Evolutionary conservation across 2,329 filamentous ascomycete genomes (phyloP), one percentile per base, ranked within the genome.

Genomic region (Colletotrichum sp.): DNA sequence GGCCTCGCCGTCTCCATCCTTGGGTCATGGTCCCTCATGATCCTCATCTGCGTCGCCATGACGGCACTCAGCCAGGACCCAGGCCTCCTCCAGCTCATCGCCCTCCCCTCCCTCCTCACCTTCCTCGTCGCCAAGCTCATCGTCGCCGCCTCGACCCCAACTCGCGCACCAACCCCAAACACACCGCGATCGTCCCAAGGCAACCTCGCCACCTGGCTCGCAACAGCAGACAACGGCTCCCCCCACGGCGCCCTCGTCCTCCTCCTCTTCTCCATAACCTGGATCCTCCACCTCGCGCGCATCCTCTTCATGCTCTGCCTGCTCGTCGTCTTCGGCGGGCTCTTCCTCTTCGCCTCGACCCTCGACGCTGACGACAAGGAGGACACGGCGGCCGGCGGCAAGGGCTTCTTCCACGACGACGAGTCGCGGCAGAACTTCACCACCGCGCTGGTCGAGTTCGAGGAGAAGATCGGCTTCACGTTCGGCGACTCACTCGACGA

Each of bases 161-260:
- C 59, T 18, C 15, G 26, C 7, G 2, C 30, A 13, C n/a, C 48
- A 63, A 57, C 64, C 8, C 60, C 64, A 12, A 16, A 30, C 24
- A 26, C 69, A 4, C 18, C 34, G 8, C 15, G n/a, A 10, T 6
- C 39, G 4, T 18, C 59, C 5, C 24, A 60, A 59, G 52, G 26
- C 18, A 70, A 74, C 59, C 70, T 76, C 9, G 74, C 74, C 18
- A 68, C 43, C 13, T 76, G 74, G 74, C 26, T 76, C 43, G 74
- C 74, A 15, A 74, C 70, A 30, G 74, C 65, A 15, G 74, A 70
- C 59, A 32, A 74, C 66, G 74, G 74, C 64, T 76, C 74, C 30
- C 74, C 74, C 13, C 74, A 74, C 43, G 74, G 74, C 65, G 71
- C 74, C 15, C 71, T 76, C 24, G 65, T 69, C 9, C 74, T 76